Percentiles rank a stretch among this genome's conserved stretches.
Evolutionary conservation across 2,329 filamentous ascomycete species (phyloP).

Genomic region (Colletotrichum neosansevieriae): DNA sequence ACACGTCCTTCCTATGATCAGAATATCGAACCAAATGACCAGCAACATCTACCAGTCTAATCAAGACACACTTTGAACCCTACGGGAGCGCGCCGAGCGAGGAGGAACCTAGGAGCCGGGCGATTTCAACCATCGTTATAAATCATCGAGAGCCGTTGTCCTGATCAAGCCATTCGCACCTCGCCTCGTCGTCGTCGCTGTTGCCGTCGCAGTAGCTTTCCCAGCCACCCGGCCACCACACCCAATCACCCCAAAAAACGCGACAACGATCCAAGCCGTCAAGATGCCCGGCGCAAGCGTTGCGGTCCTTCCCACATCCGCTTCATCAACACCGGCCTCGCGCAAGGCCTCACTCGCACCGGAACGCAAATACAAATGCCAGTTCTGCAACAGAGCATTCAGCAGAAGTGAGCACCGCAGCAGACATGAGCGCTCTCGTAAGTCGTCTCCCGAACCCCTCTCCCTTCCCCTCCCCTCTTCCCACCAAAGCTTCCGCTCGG

Average conservation of each 20-base stretch:
- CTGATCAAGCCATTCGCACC: constrained; percentile 46
- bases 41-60: constrained; percentile 44
- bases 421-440: constrained; percentile 97
- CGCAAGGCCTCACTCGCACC: constrained; percentile 83
- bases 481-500: constrained; percentile 24
- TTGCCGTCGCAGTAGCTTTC: constrained; percentile 40
- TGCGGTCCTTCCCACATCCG: constrained; percentile 72
- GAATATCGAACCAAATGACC: constrained; percentile 43
- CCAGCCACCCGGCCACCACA: constrained; percentile 38
- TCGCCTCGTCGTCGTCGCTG: constrained; percentile 44
- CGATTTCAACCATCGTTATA: constrained; percentile 72
- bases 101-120: constrained; percentile 52
- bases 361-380: constrained; percentile 99
- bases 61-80: constrained; percentile 76
- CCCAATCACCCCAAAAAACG: constrained; percentile 37
- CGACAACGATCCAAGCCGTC: constrained; percentile 51
- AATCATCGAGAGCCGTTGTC: constrained; percentile 49
- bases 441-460: constrained; percentile 59
- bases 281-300: constrained; percentile 79
- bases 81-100: constrained; percentile 75
- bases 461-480: constrained; percentile 30
- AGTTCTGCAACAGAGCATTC: constrained; percentile 98
- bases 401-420: constrained; percentile 97
- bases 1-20: constrained; percentile 44
- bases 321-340: constrained; percentile 76